Conservation (phyloP, 2,329 filamentous ascomycete genomes). For the Claviceps pazoutovae region DNA sequence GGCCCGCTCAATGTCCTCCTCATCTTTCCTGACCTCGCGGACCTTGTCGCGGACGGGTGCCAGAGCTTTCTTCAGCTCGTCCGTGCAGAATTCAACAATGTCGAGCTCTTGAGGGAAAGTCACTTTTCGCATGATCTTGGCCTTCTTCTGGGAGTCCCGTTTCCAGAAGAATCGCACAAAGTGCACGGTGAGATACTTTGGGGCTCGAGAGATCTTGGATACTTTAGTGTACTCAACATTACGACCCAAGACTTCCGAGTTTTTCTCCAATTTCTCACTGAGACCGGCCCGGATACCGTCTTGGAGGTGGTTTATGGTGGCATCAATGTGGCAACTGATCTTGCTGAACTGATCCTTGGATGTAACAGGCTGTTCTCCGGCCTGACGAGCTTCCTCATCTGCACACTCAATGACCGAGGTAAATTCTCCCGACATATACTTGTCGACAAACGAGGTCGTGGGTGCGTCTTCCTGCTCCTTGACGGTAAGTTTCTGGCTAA, state of each 20-base stretch:
- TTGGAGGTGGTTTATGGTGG: slow-evolving; percentile 72
- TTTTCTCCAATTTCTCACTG: slow-evolving; percentile 83
- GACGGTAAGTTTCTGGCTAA: slow-evolving; percentile 64
- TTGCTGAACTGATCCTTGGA: slow-evolving; percentile 66
- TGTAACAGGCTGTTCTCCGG: slow-evolving; percentile 54
- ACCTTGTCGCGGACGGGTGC: slow-evolving; percentile 94
- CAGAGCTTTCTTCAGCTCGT: slow-evolving; percentile 68
- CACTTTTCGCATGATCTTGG: slow-evolving; percentile 98
- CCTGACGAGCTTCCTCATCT: slow-evolving; percentile 61
- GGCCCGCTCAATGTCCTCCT: slow-evolving; percentile 80
- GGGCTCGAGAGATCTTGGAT: slow-evolving; percentile 77
- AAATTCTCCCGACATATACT: slow-evolving; percentile 77
- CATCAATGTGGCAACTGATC: slow-evolving; percentile 89
- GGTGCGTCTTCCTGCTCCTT: slow-evolving; percentile 35
- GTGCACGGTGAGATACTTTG: slow-evolving; percentile 92
- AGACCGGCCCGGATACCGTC: slow-evolving; percentile 77
- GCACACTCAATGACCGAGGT: slow-evolving; percentile 70
- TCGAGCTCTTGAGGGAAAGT: slow-evolving; percentile 91
- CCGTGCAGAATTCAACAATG: slow-evolving; percentile 87
- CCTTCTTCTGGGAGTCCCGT: slow-evolving; percentile 88
- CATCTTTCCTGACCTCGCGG: slow-evolving; percentile 86
- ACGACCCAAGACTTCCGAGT: slow-evolving; percentile 60
- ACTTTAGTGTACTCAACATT: slow-evolving; percentile 80
- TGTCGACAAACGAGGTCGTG: slow-evolving; percentile 67
- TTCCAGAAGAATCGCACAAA: slow-evolving; percentile 99